phyloP scores from a whole-genome alignment of 169 alveolate genomes.

The Perkinsus marinus region DNA sequence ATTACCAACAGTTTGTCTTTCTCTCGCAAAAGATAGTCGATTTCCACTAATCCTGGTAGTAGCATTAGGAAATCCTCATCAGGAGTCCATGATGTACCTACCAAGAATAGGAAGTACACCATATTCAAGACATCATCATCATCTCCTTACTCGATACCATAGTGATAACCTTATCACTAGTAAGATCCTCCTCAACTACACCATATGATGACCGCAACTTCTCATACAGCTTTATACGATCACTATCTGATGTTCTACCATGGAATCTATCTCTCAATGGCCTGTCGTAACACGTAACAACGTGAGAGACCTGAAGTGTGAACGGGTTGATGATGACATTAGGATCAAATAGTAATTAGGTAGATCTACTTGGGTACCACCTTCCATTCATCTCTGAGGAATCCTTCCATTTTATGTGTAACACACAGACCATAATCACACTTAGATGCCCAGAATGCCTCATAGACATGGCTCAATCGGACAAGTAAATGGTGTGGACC shows the following conservation, averaged over 20 bases:
- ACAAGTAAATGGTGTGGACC: neutral
- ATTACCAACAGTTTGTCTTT: neutral
- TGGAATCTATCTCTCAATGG: neutral
- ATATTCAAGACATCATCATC: neutral
- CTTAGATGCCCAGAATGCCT: neutral
- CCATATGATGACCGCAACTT: neutral
- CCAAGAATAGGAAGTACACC: neutral
- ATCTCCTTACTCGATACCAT: neutral
- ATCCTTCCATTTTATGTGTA: neutral
- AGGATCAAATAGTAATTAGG: no score
- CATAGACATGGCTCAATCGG: neutral
- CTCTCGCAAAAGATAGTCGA: neutral
- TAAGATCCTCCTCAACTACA: neutral
- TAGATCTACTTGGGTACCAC: no score
- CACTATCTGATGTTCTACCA: neutral
- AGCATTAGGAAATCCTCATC: conserved; percentile 53
- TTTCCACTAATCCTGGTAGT: conserved; percentile 26
- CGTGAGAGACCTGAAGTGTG: neutral
- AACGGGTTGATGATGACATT: no score
- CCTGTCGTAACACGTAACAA: neutral
- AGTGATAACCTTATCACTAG: neutral
- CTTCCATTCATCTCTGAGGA: neutral
- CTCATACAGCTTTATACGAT: neutral
- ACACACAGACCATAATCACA: neutral
- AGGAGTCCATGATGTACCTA: conserved; percentile 68